Conservation (phyloP, 768 basidiomycete genomes). For the Pleurotus djamor region DNA sequence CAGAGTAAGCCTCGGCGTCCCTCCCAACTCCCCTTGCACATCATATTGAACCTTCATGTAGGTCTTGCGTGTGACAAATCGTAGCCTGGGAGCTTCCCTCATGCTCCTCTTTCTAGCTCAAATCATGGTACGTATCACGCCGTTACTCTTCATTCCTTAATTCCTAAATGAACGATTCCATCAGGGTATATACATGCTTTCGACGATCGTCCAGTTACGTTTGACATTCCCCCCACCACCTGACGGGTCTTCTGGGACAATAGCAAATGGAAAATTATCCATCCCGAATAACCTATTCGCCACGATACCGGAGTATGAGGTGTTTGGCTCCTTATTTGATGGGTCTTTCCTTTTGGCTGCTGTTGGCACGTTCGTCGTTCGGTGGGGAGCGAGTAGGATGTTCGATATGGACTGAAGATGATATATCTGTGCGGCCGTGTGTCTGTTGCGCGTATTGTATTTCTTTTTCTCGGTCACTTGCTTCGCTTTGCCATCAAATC, state of each 20-base stretch:
- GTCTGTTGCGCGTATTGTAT: neutral
- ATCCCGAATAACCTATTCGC: slow-evolving; percentile 54
- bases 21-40: slow-evolving; percentile 12
- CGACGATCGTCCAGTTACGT: slow-evolving; percentile 80
- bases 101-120: slow-evolving; percentile 79
- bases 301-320: slow-evolving; percentile 70
- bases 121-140: slow-evolving; percentile 60
- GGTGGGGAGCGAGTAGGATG: slow-evolving; percentile 54
- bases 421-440: neutral
- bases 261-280: neutral
- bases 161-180: neutral
- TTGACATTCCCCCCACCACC: slow-evolving; percentile 73
- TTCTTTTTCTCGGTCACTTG: too few species aligned
- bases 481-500: too few species aligned
- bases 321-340: slow-evolving; percentile 76
- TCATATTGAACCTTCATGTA: slow-evolving; percentile 16
- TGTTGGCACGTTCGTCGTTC: slow-evolving; percentile 36
- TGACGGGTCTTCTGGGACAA: slow-evolving; percentile 5
- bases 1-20: slow-evolving; percentile 31
- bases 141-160: neutral
- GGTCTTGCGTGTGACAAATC: slow-evolving; percentile 64
- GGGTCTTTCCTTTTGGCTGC: slow-evolving; percentile 69
- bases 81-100: slow-evolving; percentile 69
- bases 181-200: slow-evolving; percentile 81
- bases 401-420: slow-evolving; percentile 20